phyloP scores from a whole-genome alignment of 2,329 filamentous ascomycete species.

The Fusarium floridanum region DNA sequence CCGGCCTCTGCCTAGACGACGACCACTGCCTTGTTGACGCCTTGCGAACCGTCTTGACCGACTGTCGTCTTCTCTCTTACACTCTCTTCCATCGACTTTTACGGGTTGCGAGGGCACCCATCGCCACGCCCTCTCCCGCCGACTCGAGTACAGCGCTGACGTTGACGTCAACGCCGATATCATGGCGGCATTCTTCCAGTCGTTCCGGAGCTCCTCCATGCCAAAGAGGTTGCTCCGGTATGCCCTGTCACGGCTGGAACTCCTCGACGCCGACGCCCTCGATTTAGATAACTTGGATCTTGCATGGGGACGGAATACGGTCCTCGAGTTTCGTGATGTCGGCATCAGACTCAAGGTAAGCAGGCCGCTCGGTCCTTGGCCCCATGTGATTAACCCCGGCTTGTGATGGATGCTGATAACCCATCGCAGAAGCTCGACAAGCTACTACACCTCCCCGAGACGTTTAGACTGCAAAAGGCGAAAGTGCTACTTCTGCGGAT shows the following conservation, averaged over 20 bases:
- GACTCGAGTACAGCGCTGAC: slow-evolving; percentile 11
- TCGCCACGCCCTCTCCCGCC: slow-evolving; percentile 21
- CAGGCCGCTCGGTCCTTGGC: slow-evolving; percentile 10
- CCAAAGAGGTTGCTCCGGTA: slow-evolving; percentile 92
- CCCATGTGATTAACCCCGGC: slow-evolving; percentile 17
- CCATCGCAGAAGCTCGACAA: slow-evolving; percentile 78
- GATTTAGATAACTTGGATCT: slow-evolving; percentile 90
- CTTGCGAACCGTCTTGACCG: slow-evolving; percentile 13
- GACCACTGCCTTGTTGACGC: slow-evolving; percentile 32
- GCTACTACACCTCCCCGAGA: slow-evolving; percentile 79
- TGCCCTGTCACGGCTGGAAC: slow-evolving; percentile 83
- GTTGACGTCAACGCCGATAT: slow-evolving; percentile 36
- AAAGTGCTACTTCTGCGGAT: slow-evolving; percentile 81
- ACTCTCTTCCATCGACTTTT: slow-evolving; percentile 5
- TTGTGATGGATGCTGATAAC: slow-evolving; percentile 38
- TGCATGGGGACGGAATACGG: slow-evolving; percentile 82
- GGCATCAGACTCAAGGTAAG: slow-evolving; percentile 81
- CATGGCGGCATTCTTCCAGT: slow-evolving; percentile 81
- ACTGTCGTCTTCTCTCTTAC: slow-evolving; percentile 12
- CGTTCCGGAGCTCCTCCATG: slow-evolving; percentile 77
- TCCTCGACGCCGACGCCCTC: slow-evolving; percentile 88
- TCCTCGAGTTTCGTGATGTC: slow-evolving; percentile 88
- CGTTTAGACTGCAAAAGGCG: slow-evolving; percentile 79
- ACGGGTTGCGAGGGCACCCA: slow-evolving; percentile 37
- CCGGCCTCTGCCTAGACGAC: slow-evolving; percentile 41